phyloP scores from a whole-genome alignment of 2,329 filamentous ascomycete genomes.

The Trichoderma sp. region DNA sequence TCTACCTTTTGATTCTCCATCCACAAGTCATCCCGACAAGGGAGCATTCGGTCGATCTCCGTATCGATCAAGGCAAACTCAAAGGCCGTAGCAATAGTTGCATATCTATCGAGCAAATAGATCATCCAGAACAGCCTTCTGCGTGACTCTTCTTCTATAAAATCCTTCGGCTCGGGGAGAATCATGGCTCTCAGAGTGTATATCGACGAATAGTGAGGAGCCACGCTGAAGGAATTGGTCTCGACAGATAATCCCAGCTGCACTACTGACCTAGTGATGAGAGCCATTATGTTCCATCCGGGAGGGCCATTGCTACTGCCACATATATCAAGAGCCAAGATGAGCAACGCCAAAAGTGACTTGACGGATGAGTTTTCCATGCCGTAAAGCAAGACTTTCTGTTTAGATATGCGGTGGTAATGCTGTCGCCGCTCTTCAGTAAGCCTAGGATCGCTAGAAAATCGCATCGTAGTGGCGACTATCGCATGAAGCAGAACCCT shows the following conservation, averaged over 20 bases:
- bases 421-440: conserved; percentile 72
- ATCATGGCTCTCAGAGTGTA: conserved; percentile 87
- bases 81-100: conserved; percentile 87
- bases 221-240: conserved; percentile 75
- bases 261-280: conserved; percentile 87
- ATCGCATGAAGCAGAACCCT: conserved; percentile 84
- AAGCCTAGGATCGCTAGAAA: conserved; percentile 75
- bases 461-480: conserved; percentile 83
- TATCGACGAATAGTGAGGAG: conserved; percentile 80
- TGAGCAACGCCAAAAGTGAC: conserved; percentile 83
- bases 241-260: conserved; percentile 86
- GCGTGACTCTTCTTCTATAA: conserved; percentile 86
- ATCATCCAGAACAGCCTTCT: conserved; percentile 92
- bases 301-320: conserved; percentile 88
- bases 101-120: conserved; percentile 86
- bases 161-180: conserved; percentile 79
- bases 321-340: conserved; percentile 81
- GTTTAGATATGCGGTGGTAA: conserved; percentile 81
- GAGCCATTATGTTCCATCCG: conserved; percentile 87
- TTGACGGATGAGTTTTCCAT: conserved; percentile 90
- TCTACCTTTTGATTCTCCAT: conserved; percentile 81
- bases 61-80: conserved; percentile 88
- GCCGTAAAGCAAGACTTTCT: conserved; percentile 83
- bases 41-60: conserved; percentile 84
- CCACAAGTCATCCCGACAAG: conserved; percentile 86